Percentiles rank a stretch among this genome's conserved stretches.
Evolutionary conservation across 2,329 filamentous ascomycete genomes (phyloP).

Genomic region (Zymoseptoria ardabiliae): DNA sequence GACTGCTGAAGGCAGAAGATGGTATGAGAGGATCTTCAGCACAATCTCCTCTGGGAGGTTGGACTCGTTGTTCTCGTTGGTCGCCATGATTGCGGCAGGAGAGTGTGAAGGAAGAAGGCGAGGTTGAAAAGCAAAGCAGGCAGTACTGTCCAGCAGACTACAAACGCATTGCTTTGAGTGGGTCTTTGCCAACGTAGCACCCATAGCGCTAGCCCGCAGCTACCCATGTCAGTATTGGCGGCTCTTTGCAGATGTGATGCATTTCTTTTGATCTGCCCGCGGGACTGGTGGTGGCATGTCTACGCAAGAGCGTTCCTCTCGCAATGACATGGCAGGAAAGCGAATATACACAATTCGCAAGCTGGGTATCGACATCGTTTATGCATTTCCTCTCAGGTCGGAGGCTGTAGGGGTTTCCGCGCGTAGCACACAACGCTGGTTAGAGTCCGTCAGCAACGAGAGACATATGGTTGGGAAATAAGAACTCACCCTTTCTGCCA

Average conservation of each 20-base stretch:
- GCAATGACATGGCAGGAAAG: too few relatives aligned
- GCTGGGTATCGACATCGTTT: not conserved
- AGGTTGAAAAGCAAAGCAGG: not conserved
- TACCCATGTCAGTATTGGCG: too few relatives aligned
- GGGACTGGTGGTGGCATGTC: too few relatives aligned
- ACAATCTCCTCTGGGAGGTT: not conserved
- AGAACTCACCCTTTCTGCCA: conserved; percentile 16
- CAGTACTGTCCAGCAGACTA: too few relatives aligned
- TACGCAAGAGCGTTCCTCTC: too few relatives aligned
- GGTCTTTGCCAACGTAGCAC: not conserved
- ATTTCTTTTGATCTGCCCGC: too few relatives aligned
- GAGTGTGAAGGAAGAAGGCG: not conserved
- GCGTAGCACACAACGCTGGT: conserved; percentile 7
- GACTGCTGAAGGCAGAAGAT: not conserved
- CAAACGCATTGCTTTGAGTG: not conserved
- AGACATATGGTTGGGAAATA: not conserved
- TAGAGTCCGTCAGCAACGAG: not conserved
- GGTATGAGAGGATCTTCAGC: conserved; percentile 3
- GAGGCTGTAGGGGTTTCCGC: conserved; percentile 2
- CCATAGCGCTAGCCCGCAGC: not conserved
- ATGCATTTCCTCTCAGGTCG: not conserved
- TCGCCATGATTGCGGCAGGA: not conserved
- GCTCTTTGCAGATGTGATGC: too few relatives aligned
- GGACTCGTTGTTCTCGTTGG: not conserved
- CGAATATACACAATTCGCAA: too few relatives aligned